Evolutionary conservation across 2,329 filamentous ascomycete species (phyloP).

Genomic region (Microdochium bolleyi): DNA sequence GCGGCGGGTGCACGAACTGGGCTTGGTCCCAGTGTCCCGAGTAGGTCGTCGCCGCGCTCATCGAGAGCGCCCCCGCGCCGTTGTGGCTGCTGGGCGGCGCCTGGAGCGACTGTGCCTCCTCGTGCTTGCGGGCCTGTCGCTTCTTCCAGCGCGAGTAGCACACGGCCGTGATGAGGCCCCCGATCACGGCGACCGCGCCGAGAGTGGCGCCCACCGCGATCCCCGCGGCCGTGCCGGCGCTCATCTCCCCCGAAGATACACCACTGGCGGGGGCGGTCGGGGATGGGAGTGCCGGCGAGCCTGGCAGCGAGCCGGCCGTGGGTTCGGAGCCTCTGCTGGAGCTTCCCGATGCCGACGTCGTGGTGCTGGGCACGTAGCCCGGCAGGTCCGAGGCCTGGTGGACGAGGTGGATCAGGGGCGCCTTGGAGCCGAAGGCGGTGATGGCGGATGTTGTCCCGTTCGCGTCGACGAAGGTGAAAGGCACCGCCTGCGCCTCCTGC

Average conservation of each 20-base stretch:
- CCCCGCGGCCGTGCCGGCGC: background rate
- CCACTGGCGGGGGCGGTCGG: no score
- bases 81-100: background rate
- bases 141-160: background rate
- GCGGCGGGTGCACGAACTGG: no score
- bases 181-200: background rate
- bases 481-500: background rate
- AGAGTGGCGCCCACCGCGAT: background rate
- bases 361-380: background rate
- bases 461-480: background rate
- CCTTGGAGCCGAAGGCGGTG: background rate
- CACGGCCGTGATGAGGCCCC: background rate
- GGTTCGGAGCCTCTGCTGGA: background rate
- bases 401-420: background rate
- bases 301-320: background rate
- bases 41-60: background rate
- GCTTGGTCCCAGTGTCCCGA: background rate
- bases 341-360: no score
- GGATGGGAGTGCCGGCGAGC: background rate
- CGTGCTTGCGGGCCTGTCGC: background rate
- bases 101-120: background rate
- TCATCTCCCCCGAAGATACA: background rate
- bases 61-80: no score
- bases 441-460: background rate
- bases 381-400: background rate